Base-by-base conservation (phyloP, 805 yeast species). In the Kodamaea sagamina region DNA sequence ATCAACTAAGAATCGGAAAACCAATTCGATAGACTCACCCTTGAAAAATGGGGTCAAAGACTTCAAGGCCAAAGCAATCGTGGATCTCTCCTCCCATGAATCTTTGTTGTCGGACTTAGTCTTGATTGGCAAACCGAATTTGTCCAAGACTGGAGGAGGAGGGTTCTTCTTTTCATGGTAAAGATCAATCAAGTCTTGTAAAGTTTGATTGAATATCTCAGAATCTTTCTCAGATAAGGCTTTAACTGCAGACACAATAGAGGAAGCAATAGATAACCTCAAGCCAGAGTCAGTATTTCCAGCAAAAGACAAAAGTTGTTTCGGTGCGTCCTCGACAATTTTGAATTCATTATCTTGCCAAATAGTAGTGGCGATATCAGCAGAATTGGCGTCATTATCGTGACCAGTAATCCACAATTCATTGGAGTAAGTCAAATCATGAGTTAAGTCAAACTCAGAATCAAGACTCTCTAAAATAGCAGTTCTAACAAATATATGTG, bases 381-480 rank as follows among this genome's bases (percentile, higher is more conserved):
- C 72, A 46, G 80, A 80, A 8, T 70, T 59, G 12, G 74, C 75
- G 39, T 83, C 89, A 36, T 80, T 82, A 58, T 89, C 96, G 58
- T 84, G 89, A 46, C 78, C 73, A 17, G 86, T 75, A 45, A 93
- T 81, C 81, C 86, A 90, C 16, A 93, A 64, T 59, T 90, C 95
- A 44, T 78, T 77, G 1, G 82, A 74, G 55, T 73, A 79, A 2
- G 62, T 61, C 50, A 71, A 51, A 27, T 68, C 72, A 2, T 72
- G 67, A 2, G 77, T 71, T 41, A 85, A 68, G 43, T 78, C 82
- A 53, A 85, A 86, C 57, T 93, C 97, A 39, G 89, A 79, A 61
- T 92, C 97, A 22, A 92, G 59, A 6, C 84, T 84, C 59, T 93
- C 97, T 49, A 93, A 71, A 32, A 90, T 78, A 0, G 96, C 77